Base-by-base conservation (phyloP, 768 basidiomycete genomes). In the Boletales sp. region DNA sequence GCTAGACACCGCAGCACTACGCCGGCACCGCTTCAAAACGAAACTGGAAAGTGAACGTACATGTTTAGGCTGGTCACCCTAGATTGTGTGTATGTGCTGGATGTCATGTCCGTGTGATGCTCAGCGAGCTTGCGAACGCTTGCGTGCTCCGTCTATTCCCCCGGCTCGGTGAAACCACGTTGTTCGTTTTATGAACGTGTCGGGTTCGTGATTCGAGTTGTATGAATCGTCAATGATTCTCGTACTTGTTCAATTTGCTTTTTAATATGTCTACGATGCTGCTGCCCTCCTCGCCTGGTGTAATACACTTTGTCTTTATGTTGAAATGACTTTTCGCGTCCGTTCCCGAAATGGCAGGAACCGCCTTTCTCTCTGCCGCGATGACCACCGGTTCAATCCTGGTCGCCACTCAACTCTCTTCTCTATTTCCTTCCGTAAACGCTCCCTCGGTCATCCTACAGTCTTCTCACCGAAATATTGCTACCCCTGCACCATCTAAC, bases 331-430 rank as follows among this genome's bases (percentile, higher is more conserved):
- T 34, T 12, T 34, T 15, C 34, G 34, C 7, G 11, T 34, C 6
- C 12, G 38, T 52, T 50, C 59, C 63, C 32, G 40, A 63, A 62
- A 62, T 60, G 63, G 62, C 49, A 63, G 50, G 49, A 46, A 17
- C n/a, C 32, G n/a, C 17, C 13, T 14, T 33, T 46, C 19, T 34
- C 34, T 28, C 25, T 18, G 17, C 47, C 33, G 45, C 43, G 33
- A 73, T 71, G 71, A 49, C 57, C 10, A 36, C 58, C 13, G 46
- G 51, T 10, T 48, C 52, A 44, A 53, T 81, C 53, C 62, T 86
- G 31, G 72, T 84, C 48, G 71, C 83, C 5, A 72, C 81, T 5
- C 83, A 84, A 48, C 69, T 89, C 37, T 88, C 86, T 1, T 79
- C 85, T 3, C 72, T 88, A 40, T 82, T 75, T 57, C 72, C 82